phyloP scores from a whole-genome alignment of 345 rosid species.

The Rhizophora apiculata region DNA sequence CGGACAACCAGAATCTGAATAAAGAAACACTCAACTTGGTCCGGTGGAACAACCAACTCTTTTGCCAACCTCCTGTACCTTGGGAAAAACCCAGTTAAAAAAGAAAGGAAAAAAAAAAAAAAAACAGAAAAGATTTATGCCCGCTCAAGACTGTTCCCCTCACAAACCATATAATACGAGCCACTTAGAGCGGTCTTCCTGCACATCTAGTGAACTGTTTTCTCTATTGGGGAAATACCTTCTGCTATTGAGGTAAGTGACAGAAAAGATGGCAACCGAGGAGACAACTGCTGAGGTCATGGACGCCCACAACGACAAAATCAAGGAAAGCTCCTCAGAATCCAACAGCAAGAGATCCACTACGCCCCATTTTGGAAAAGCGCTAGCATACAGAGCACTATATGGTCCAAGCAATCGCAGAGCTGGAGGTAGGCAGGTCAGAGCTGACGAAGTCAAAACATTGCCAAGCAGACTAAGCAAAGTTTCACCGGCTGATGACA shows the following conservation, averaged over 20 bases:
- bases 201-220: slow-evolving; percentile 4
- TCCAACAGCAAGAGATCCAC: slow-evolving; percentile 1
- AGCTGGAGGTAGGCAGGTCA: slow-evolving; percentile 28
- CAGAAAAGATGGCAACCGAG: slow-evolving; percentile 34
- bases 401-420: slow-evolving; percentile 34
- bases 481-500: slow-evolving; percentile 40
- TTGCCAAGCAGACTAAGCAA: slow-evolving; percentile 31
- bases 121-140: slow-evolving; percentile 7
- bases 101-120: too few relatives aligned
- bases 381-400: slow-evolving; percentile 50
- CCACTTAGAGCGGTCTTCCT: neutral
- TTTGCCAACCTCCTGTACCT: slow-evolving; percentile 19
- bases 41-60: neutral
- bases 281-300: slow-evolving; percentile 23
- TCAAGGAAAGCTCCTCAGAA: slow-evolving; percentile 9
- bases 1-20: too few relatives aligned
- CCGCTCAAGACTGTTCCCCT: neutral
- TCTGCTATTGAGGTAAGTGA: neutral
- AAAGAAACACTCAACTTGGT: too few relatives aligned
- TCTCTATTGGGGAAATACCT: neutral
- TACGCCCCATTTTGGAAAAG: slow-evolving; percentile 35
- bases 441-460: slow-evolving; percentile 19
- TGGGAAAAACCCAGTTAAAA: slow-evolving; percentile 11
- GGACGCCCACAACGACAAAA: slow-evolving; percentile 10
- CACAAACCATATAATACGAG: neutral